Evolutionary conservation across 805 yeast species (phyloP), one percentile per base, ranked within the genome.

Genomic region (Spencermartinsiella europaea): DNA sequence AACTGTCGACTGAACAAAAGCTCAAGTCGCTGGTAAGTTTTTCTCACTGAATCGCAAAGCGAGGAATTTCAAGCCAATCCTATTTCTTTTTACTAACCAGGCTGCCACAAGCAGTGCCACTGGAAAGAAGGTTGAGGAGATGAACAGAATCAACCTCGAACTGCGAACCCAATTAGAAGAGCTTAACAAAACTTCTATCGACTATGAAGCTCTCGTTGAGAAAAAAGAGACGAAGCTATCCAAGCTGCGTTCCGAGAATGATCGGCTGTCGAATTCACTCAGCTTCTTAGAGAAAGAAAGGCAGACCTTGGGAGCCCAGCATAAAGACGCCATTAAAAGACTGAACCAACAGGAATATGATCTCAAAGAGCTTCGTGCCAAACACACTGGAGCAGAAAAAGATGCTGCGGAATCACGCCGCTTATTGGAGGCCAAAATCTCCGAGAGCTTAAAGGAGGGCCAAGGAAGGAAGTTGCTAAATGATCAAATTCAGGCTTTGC

Each of bases 141-240:
- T 74, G 20, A 58, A 71, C 1, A 64, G 63, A 2, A 83, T 75
- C 48, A 79, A 77, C 52, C 63, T 63, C 21, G 63, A 58, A n/a
- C 57, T 78, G 15, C 63, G 71, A 33, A 58, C 56, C 5, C 69
- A 73, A 46, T 43, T 79, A n/a, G 61, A 63, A 7, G 49, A 61
- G 4, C 57, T 70, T 16, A 70, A 69, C 42, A 61, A 61, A 16
- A 67, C 74, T 1, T 61, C 70, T 5, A 49, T 61, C 1, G 70
- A 66, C 38, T 60, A 67, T 38, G 68, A 60, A 27, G 59, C 61
- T 3, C 65, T 67, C 5, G 53, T 74, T 16, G 55, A 61, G 16
- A 54, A 60, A 42, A 62, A 63, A 39, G 65, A 63, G 36, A 34
- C 49, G 17, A 64, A 60, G 36, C 46, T 62, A 36, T 39, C 42